Base-by-base conservation (phyloP, 768 basidiomycete genomes). In the Russula brevipes region DNA sequence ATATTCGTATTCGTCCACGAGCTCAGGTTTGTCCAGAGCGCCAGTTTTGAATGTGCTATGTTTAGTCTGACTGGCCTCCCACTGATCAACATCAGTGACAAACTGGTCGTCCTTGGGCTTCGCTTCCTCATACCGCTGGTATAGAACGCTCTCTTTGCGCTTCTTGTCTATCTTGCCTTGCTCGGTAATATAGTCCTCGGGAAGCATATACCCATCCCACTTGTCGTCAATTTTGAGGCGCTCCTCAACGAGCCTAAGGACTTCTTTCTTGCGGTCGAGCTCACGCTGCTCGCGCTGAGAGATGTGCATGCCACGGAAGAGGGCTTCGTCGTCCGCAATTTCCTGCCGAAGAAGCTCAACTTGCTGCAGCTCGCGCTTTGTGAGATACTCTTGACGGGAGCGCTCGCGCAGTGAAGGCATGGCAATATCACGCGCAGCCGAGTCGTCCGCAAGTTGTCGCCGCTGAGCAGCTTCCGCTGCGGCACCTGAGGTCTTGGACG, bases 141-240 rank as follows among this genome's bases (percentile, higher is more conserved):
- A 98, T 56, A 99, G 74, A 0, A 89, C 94, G 67, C 88, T 88
- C 72, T 94, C 85, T 72, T 97, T 94, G 76, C 91, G 93, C 80
- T 97, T 94, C 76, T 86, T 89, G 81, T 98, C 95, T 64, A 99
- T 94, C 76, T 95, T 97, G 35, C 97, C 97, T 73, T 98, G 94
- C 70, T 96, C 96, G 0, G 97, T 99, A 69, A 98, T 82, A 73
- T 99, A 99, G 74, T 98, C 97, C 68, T 98, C 97, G 0, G 97
- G 97, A 47, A 98, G 82, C 76, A 89, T 87, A 72, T 99, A 99
- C 8, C 96, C 96, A 65, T 99, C 97, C 76, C 82, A 92, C 66
- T 91, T 93, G 77, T 99, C 97, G 73, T 93, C 90, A 60, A 99
- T 97, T 71, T 87, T 88, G 66, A 96, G 79, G 35, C 96, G 85